These are phyloP conservation scores for Craspedostauros australis DNA, from an alignment of 108 stramenopile species.

Conservation along the genomic window DNA sequence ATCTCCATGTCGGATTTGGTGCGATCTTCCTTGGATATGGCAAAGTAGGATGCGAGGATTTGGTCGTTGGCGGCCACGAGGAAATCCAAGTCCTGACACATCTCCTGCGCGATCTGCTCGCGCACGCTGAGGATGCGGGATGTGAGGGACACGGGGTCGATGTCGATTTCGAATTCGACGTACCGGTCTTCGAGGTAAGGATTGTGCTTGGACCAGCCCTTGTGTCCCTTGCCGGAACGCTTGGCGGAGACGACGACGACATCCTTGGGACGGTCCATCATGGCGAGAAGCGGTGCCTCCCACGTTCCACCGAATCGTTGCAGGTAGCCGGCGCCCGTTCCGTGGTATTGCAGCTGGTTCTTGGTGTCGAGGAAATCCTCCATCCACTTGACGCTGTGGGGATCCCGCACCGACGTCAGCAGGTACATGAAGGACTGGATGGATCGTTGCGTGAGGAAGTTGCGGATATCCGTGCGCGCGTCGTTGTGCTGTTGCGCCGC, in stretches of 20 bases:
- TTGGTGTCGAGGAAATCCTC: slow-evolving; percentile 24
- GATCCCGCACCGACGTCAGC: slow-evolving; percentile 61
- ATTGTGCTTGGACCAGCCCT: slow-evolving; percentile 57
- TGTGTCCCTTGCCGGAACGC: slow-evolving; percentile 25
- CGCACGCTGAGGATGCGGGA: slow-evolving; percentile 47
- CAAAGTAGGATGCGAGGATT: slow-evolving; percentile 57
- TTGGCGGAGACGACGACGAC: slow-evolving; percentile 31
- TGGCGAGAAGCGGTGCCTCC: slow-evolving; percentile 41
- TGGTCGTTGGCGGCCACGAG: slow-evolving; percentile 35
- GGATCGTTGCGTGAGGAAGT: slow-evolving; percentile 70
- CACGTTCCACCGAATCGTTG: slow-evolving; percentile 36
- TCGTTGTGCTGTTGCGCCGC: slow-evolving; percentile 6
- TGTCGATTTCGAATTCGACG: slow-evolving; percentile 55
- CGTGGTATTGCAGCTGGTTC: slow-evolving; percentile 48
- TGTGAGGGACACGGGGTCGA: slow-evolving; percentile 43
- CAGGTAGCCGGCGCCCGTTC: slow-evolving; percentile 52
- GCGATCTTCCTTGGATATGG: slow-evolving; percentile 17
- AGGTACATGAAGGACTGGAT: slow-evolving; percentile 78
- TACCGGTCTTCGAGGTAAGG: slow-evolving; percentile 56
- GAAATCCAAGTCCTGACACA: slow-evolving; percentile 50
- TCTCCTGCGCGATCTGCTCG: slow-evolving; percentile 54
- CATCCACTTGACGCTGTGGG: slow-evolving; percentile 51
- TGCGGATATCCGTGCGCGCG: slow-evolving; percentile 30
- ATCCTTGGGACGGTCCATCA: slow-evolving; percentile 47
- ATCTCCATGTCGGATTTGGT: slow-evolving; percentile 1